These are phyloP conservation scores for Naematelia encephala DNA, from an alignment of 768 basidiomycete species.

Conservation along the genomic window DNA sequence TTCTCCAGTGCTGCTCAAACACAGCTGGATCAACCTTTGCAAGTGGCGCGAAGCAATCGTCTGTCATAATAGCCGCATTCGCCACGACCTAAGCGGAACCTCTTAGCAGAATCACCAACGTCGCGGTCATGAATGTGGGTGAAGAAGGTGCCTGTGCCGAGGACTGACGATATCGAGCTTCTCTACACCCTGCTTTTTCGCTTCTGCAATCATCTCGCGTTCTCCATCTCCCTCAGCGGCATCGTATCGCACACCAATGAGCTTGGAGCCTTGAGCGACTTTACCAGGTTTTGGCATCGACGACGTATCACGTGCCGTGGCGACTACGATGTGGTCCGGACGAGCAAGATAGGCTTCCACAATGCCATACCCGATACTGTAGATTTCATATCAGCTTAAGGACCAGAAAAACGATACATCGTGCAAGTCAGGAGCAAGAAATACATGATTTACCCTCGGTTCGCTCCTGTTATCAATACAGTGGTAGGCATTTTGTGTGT, in stretches of 20 bases:
- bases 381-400: not conserved
- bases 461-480: slow-evolving; percentile 31
- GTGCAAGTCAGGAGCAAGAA: not conserved
- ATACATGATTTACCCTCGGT: slow-evolving; percentile 23
- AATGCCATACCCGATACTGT: slow-evolving; percentile 28
- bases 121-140: too few species aligned
- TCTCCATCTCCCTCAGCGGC: slow-evolving; percentile 10
- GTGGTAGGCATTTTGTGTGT: slow-evolving; percentile 12
- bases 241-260: slow-evolving; percentile 24
- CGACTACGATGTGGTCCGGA: slow-evolving; percentile 24
- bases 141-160: too few species aligned
- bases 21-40: slow-evolving; percentile 15
- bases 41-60: slow-evolving; percentile 11
- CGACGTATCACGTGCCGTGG: slow-evolving; percentile 19
- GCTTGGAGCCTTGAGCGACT: slow-evolving; percentile 17
- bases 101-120: not conserved
- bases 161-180: slow-evolving; percentile 29
- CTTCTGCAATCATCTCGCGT: not conserved
- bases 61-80: slow-evolving; percentile 26
- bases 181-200: slow-evolving; percentile 16
- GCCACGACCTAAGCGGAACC: slow-evolving; percentile 23
- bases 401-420: too few species aligned
- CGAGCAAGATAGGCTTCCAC: slow-evolving; percentile 22
- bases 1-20: slow-evolving; percentile 33
- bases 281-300: slow-evolving; percentile 19